These are phyloP conservation scores for Neurospora sp. DNA, from an alignment of 2,329 filamentous ascomycete species.

Conservation along the genomic window DNA sequence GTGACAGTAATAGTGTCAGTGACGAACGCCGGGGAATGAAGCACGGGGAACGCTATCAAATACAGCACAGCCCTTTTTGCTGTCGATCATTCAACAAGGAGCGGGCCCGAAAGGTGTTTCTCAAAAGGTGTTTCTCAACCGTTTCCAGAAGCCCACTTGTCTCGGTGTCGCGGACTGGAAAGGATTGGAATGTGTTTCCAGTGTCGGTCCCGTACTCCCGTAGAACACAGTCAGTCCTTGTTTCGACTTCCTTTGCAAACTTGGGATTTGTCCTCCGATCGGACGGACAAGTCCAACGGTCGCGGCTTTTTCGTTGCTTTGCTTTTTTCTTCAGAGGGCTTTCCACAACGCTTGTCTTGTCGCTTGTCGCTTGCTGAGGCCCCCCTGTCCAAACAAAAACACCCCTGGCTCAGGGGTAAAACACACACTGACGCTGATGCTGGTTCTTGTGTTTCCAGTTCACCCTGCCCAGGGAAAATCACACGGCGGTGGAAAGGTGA, in stretches of 20 bases:
- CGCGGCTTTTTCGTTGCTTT: neutral
- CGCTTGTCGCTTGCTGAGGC: neutral
- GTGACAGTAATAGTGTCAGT: neutral
- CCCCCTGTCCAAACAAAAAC: neutral
- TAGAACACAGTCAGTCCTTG: neutral
- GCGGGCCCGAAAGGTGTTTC: neutral
- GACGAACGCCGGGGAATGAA: neutral
- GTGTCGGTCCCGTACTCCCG: neutral
- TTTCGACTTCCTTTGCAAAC: neutral
- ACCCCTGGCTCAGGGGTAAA: neutral
- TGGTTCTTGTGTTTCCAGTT: neutral
- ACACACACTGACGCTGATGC: neutral
- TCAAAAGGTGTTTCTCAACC: too few species aligned
- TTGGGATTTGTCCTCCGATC: neutral
- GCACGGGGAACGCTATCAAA: neutral
- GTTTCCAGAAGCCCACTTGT: neutral
- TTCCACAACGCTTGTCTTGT: neutral
- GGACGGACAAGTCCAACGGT: neutral
- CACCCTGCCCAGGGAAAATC: neutral
- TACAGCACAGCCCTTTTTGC: neutral
- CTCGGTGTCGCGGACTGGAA: neutral
- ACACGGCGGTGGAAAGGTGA: neutral
- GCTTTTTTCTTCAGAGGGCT: neutral
- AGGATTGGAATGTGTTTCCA: neutral
- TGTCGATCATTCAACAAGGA: neutral